Base-by-base conservation (phyloP, 2,329 filamentous ascomycete species). In the Ophiostoma himal-ulmi region DNA sequence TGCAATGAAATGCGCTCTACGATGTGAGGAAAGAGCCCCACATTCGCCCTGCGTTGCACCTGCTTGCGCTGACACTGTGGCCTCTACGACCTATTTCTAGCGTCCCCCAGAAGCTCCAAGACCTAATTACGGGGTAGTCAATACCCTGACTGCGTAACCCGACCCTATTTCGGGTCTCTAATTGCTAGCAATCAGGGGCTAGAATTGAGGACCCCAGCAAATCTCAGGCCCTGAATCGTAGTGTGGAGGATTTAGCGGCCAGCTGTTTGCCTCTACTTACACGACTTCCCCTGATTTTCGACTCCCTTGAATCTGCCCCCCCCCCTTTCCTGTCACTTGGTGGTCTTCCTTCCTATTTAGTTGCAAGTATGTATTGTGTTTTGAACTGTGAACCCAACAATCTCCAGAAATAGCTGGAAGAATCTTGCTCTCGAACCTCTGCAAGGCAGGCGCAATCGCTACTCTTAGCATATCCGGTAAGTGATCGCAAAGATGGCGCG, bases 31-130 rank as follows among this genome's bases (percentile, higher is more conserved):
- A 13, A 5, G 36, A n/a, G 44, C 67, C 69, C 71, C 69, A 70
- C 67, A 57, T 48, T 39, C 39, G 39, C 60, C 52, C 22, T 57
- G 67, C 54, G 68, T 62, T 67, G 67, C 71, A 62, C 69, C 30
- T 65, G 48, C 41, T 6, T 34, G 66, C 70, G 57, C 69, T 70
- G 69, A 70, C 67, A 72, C 69, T 64, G 54, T 71, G 70, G 70
- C 70, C 70, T 71, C 62, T 71, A 52, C 41, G n/a, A 11, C 64
- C 67, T 14, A 22, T 64, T 48, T 67, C 37, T 36, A 30, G 17
- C 30, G 60, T 20, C 20, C 20, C 44, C 44, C 30, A 37, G 60
- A 36, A 14, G 17, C 57, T 10, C n/a, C 52, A 57, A 57, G 22
- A 26, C 8, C 22, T 26, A 22, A 11, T 26, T 26, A 57, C 52